Base-by-base conservation (phyloP, 1,284 basidiomycete species). In the Ganoderma boninense region DNA sequence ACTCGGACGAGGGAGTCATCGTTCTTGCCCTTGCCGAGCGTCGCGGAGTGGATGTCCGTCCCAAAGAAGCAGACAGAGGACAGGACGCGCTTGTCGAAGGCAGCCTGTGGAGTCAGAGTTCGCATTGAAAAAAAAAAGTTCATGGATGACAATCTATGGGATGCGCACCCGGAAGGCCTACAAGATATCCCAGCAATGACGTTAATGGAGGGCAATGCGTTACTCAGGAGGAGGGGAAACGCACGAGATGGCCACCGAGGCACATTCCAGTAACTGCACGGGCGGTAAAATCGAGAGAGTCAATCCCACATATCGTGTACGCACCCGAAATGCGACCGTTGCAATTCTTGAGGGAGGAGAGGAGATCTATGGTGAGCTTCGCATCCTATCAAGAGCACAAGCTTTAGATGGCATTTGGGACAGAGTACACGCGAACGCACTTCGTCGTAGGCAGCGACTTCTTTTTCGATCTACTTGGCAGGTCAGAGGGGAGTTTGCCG, bases 31-130 rank as follows among this genome's bases (percentile, higher is more conserved):
- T 92, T 93, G n/a, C 94, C 95, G 35, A 97, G 90, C 0, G 95
- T 92, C 11, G 94, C 94, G 64, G 87, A 88, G 80, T 97, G 94
- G 68, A 97, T 89, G 79, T 96, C 96, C 5, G 97, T 98, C 8
- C 94, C 95, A 80, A 98, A 98, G 85, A 95, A 98, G 82, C 96
- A 97, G 66, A 97, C 93, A 0, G 94, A 87, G 0, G 95, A 85
- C 7, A 95, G 85, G n/a, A 97, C 88, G 49, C 96, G 90, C 7
- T 87, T 83, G 79, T 98, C 93, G 78, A 97, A 96, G 0, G 95
- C 93, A 67, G 93, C 94, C 93, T 95, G 68, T 11, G 26, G 38
- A 59, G 23, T 65, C 20, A 8, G 8, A 4, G 61, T 40, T 10
- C n/a, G 20, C 20, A 54, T 23, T 14, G n/a, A 5, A 23, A 10